Evolutionary conservation across 768 basidiomycete genomes (phyloP).

Genomic region (Dioszegia crocea): DNA sequence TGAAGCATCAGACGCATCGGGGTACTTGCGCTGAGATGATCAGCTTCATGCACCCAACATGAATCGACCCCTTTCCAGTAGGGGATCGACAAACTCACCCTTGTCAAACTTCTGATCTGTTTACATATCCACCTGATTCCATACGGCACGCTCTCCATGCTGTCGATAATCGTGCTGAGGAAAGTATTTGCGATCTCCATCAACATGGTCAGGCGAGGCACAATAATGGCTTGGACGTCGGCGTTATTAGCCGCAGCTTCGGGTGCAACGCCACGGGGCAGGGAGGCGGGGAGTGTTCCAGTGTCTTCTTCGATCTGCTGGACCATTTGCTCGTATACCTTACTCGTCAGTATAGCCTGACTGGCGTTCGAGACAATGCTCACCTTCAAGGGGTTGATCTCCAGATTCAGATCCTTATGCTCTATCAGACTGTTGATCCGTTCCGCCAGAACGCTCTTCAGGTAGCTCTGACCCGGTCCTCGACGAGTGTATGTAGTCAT

Average conservation of each 20-base stretch:
- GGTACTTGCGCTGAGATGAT: constrained; percentile 79
- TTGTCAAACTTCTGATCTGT: constrained; percentile 92
- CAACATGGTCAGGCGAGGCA: constrained; percentile 92
- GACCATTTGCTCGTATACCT: constrained; percentile 99
- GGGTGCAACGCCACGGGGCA: constrained; percentile 88
- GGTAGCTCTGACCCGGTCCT: constrained; percentile 95
- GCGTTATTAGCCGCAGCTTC: constrained; percentile 89
- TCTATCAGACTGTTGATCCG: constrained; percentile 98
- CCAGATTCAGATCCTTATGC: constrained; percentile 97
- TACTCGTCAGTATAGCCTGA: not conserved
- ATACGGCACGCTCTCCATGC: constrained; percentile 96
- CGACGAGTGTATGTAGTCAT: constrained; percentile 99
- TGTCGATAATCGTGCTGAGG: constrained; percentile 94
- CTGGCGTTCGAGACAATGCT: constrained; percentile 7
- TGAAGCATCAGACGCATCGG: constrained; percentile 95
- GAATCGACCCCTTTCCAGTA: not conserved
- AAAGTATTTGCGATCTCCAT: constrained; percentile 99
- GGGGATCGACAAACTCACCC: constrained; percentile 55
- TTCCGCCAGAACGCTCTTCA: constrained; percentile 95
- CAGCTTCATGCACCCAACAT: not conserved
- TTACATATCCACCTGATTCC: constrained; percentile 99
- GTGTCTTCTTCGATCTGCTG: constrained; percentile 98
- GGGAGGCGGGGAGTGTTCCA: constrained; percentile 79
- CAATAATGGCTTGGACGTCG: constrained; percentile 97
- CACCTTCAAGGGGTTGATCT: constrained; percentile 98